Base-by-base conservation (phyloP, 306 rosid genomes). In the Fagus sylvatica region DNA sequence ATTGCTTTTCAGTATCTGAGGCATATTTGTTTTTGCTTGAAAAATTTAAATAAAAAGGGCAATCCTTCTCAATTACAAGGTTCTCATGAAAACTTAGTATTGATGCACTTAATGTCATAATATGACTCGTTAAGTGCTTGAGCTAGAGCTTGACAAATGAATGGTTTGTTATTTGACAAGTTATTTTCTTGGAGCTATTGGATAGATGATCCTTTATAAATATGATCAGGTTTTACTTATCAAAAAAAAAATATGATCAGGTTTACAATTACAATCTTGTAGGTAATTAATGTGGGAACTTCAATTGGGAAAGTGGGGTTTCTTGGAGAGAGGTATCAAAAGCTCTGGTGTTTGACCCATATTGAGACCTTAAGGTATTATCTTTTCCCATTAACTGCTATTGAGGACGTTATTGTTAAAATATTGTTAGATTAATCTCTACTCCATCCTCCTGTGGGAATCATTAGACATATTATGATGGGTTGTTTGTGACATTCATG, bases 281-380 rank as follows among this genome's bases (percentile, higher is more conserved):
- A 95, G 98, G 98, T 95, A 75, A 91, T 95, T 66, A 93, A 95
- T 74, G 85, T 91, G 82, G 98, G 86, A 55, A 95, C 96, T 79
- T 93, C 99, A 74, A 84, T 95, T 41, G 93, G 96, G 62, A 93
- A 87, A 83, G 89, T 95, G 79, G 99, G 99, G 17, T 82, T 91
- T 82, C 85, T 87, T 61, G 99, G 97, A 85, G 97, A 90, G 71
- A 79, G 69, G n/a, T 82, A 77, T 85, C 84, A 80, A 82, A 93
- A 93, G 90, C 91, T 95, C 73, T 95, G 99, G 99, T 95, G 99
- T 79, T 83, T 95, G 84, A 93, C 94, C 33, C 92, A 95, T 69
- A 91, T 93, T 69, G 99, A 93, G 84, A 95, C 97, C 73, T 59
- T 93, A 53, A 87, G 99, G 99, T 90, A 95, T 73, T 43, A 6